Conservation (phyloP, 1,139 yeast genomes). For the Taiozyma sp. region DNA sequence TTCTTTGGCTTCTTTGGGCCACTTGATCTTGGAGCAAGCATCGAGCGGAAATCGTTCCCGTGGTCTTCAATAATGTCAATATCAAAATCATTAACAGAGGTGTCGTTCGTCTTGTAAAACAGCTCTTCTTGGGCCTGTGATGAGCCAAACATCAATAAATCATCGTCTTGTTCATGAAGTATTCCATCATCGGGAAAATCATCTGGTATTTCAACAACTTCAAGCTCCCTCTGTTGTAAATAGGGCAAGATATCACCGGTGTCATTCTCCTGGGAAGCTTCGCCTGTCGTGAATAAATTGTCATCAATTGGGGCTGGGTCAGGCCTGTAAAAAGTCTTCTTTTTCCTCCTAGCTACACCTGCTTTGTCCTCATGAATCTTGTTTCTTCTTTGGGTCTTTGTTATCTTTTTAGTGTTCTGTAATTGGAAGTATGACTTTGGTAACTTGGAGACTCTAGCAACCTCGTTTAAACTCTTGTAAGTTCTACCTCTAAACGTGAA, state of each 20-base stretch:
- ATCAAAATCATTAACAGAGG: not conserved
- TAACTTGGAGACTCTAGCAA: conserved; percentile 16
- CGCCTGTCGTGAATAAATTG: conserved; percentile 1
- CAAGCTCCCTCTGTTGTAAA: not conserved
- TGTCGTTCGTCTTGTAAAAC: conserved; percentile 1
- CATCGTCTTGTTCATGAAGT: not conserved
- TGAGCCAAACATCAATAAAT: conserved; percentile 2
- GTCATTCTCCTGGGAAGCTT: conserved; percentile 1
- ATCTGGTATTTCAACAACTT: not conserved
- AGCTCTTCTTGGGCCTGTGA: not conserved
- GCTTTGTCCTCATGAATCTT: conserved; percentile 3
- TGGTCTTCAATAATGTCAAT: conserved; percentile 2
- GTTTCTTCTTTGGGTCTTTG: not conserved
- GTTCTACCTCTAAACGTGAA: conserved; percentile 18
- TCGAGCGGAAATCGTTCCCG: conserved; percentile 4
- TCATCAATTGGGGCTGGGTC: not conserved
- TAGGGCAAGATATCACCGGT: not conserved
- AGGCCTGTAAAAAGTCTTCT: not conserved
- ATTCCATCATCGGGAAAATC: not conserved
- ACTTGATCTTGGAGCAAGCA: conserved; percentile 8
- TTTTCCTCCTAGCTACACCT: conserved; percentile 20
- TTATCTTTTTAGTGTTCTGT: conserved; percentile 1
- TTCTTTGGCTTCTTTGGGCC: not conserved
- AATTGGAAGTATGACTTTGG: conserved; percentile 21
- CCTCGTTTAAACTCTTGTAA: conserved; percentile 14